These are phyloP conservation scores for Mrakia frigida DNA, from an alignment of 768 basidiomycete genomes.

Conservation along the genomic window DNA sequence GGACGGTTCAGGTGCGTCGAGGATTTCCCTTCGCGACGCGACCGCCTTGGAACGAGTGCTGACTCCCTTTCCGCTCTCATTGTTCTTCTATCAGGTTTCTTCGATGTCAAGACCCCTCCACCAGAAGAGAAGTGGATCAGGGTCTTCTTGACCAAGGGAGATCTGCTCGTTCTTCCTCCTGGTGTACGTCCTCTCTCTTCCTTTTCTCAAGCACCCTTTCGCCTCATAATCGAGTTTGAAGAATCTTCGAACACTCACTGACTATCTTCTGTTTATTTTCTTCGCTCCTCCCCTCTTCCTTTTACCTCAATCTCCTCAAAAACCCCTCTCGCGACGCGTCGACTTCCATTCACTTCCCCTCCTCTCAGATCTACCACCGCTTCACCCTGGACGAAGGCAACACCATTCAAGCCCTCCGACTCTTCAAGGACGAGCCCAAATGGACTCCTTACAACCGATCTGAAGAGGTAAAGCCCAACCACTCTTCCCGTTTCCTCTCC, in stretches of 20 bases:
- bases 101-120: constrained; percentile 71
- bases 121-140: constrained; percentile 71
- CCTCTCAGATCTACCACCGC: constrained; percentile 29
- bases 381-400: constrained; percentile 80
- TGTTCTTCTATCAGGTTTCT: constrained; percentile 56
- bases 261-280: too few species aligned
- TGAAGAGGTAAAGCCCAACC: not conserved
- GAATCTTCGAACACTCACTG: not conserved
- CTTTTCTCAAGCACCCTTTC: too few species aligned
- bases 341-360: not conserved
- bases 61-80: not conserved
- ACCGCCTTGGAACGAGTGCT: not conserved
- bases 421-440: constrained; percentile 93
- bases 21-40: not conserved
- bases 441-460: constrained; percentile 50
- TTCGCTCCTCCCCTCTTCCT: not conserved
- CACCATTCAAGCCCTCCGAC: constrained; percentile 66
- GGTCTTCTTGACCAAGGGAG: constrained; percentile 66
- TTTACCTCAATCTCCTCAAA: too few species aligned
- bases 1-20: constrained; percentile 53
- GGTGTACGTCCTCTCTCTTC: constrained; percentile 46
- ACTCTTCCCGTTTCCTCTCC: too few species aligned
- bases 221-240: too few species aligned
- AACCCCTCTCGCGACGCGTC: not conserved
- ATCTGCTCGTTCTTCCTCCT: constrained; percentile 78